A percentile compares a stretch with the other conserved stretches of the same genome.
Evolutionary conservation across 169 alveolate genomes (phyloP).

Genomic region (Ichthyophthirius multifiliis): DNA sequence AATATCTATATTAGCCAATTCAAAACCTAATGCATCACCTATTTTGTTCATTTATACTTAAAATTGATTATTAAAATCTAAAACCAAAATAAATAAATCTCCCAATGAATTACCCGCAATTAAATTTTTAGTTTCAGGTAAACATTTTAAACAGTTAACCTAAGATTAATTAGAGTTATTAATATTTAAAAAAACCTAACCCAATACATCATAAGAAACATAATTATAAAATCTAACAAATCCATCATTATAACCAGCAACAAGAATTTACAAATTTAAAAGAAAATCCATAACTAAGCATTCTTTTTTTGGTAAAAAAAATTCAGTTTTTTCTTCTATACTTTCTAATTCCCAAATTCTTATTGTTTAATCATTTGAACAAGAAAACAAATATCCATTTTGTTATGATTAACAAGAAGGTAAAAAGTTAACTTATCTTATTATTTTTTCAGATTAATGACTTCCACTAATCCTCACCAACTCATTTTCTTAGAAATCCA

Average conservation of each 20-base stretch:
- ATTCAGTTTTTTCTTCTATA: background rate
- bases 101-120: conserved; percentile 1
- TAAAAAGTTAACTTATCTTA: background rate
- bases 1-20: background rate
- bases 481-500: conserved; percentile 4
- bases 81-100: background rate
- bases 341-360: background rate
- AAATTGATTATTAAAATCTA: background rate
- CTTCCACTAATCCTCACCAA: background rate
- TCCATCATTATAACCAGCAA: conserved; percentile 19
- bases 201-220: background rate
- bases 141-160: background rate
- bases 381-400: background rate
- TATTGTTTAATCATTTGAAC: conserved; percentile 1
- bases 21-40: background rate
- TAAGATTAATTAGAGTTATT: background rate
- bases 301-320: conserved; percentile 8
- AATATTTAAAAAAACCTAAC: background rate
- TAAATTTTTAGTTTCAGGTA: conserved; percentile 3
- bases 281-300: background rate
- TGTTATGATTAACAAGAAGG: background rate
- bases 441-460: background rate
- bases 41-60: background rate
- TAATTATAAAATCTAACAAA: background rate
- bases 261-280: background rate